These are phyloP conservation scores for Trapa incisa DNA, from an alignment of 345 rosid species.

Conservation along the genomic window DNA sequence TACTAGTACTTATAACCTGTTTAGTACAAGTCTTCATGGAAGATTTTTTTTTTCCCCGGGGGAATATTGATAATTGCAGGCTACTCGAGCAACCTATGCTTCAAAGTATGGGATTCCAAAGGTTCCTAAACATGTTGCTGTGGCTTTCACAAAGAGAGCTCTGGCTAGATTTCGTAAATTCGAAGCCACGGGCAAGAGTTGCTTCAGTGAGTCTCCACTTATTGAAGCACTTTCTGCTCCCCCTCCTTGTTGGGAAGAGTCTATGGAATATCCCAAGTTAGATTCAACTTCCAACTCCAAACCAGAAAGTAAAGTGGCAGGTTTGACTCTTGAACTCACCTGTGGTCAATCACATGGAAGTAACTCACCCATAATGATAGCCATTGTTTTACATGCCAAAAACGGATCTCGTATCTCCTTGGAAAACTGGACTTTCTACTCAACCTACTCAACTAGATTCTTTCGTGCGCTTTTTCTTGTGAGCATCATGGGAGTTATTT, in stretches of 20 bases:
- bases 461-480: neutral
- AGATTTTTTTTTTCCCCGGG: neutral
- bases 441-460: neutral
- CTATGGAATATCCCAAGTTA: constrained; percentile 4
- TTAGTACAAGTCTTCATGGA: neutral
- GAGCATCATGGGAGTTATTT: neutral
- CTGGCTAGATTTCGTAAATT: constrained; percentile 41
- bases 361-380: neutral
- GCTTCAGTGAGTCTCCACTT: constrained; percentile 40
- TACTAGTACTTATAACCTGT: neutral
- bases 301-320: constrained; percentile 14
- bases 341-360: neutral
- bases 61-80: constrained; percentile 23
- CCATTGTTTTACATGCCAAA: neutral
- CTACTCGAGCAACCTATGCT: constrained; percentile 32
- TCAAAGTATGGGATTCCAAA: constrained; percentile 25
- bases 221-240: constrained; percentile 29
- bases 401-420: neutral
- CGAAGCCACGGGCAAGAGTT: constrained; percentile 42
- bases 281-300: neutral
- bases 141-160: constrained; percentile 38
- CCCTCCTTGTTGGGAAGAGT: constrained; percentile 15
- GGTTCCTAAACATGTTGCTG: constrained; percentile 40
- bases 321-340: constrained; percentile 14
- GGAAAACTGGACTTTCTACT: neutral